Evolutionary conservation across 306 rosid species (phyloP).

Genomic region (Malus domestica): DNA sequence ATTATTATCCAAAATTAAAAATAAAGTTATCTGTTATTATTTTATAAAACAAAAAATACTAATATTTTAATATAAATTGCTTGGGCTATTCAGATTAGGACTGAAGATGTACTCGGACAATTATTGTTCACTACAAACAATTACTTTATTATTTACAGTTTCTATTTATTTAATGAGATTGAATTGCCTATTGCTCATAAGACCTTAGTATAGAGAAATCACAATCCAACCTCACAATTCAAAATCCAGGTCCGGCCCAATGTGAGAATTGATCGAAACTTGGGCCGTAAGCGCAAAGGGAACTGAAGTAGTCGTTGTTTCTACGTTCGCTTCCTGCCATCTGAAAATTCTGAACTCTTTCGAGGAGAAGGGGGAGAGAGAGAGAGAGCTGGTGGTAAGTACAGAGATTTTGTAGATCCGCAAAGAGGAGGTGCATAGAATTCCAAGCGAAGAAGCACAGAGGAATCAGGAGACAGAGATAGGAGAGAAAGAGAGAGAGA

Average conservation of each 20-base stretch:
- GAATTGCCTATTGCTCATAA: rapidly evolving
- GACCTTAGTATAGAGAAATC: neutral
- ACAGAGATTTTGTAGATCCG: constrained; percentile 36
- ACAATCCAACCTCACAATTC: neutral
- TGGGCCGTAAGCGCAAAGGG: neutral
- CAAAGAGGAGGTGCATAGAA: neutral
- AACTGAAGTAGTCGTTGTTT: neutral
- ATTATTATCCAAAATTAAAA: too few relatives aligned
- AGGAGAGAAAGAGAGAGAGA: neutral
- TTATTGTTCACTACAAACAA: too few relatives aligned
- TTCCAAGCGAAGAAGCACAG: constrained; percentile 18
- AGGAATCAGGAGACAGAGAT: neutral
- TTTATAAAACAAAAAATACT: too few relatives aligned
- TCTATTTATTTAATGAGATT: too few relatives aligned
- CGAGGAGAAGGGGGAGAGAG: neutral
- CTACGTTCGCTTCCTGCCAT: constrained; percentile 23
- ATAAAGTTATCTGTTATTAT: too few relatives aligned
- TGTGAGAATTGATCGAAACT: neutral
- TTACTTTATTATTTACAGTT: too few relatives aligned
- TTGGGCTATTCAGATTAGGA: too few relatives aligned
- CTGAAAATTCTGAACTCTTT: neutral
- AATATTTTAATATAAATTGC: too few relatives aligned
- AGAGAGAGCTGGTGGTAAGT: constrained; percentile 12
- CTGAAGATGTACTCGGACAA: too few relatives aligned
- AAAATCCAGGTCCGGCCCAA: neutral